Conservation (phyloP, 352 stramenopile genomes). For the Phytophthora cryptogea region DNA sequence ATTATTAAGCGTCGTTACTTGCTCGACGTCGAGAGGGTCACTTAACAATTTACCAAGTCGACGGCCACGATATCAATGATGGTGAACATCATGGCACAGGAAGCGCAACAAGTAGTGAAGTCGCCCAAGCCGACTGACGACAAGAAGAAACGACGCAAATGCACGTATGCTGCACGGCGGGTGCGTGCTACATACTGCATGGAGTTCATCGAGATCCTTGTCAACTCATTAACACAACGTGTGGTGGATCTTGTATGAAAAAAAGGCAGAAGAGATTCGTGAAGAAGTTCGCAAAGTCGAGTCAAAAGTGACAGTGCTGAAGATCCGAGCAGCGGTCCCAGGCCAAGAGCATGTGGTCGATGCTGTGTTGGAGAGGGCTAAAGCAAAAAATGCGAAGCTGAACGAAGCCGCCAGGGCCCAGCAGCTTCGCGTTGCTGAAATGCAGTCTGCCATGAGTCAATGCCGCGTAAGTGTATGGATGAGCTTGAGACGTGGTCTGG, state of each 20-base stretch:
- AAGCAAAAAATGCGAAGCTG: constrained; percentile 6
- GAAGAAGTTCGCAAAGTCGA: constrained; percentile 10
- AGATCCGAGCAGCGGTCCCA: background rate
- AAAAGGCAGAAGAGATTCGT: constrained; percentile 12
- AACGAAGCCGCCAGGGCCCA: background rate
- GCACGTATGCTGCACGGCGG: constrained; percentile 18
- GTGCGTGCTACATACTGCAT: constrained; percentile 6
- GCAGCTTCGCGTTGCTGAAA: constrained; percentile 20
- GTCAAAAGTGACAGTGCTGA: constrained; percentile 20
- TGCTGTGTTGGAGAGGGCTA: constrained; percentile 2
- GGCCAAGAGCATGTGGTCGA: constrained; percentile 1
- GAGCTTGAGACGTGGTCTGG: background rate
- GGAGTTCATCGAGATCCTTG: background rate
- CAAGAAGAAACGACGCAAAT: constrained; percentile 12
- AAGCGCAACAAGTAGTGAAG: background rate
- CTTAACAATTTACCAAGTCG: background rate
- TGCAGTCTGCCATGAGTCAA: constrained; percentile 11
- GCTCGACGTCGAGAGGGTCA: background rate
- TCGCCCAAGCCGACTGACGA: background rate
- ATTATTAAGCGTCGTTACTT: too few relatives aligned
- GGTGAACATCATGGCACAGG: too few relatives aligned
- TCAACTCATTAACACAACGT: background rate
- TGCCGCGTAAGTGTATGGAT: constrained; percentile 11
- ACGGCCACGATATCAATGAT: background rate
- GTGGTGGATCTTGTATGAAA: constrained; percentile 1